These are phyloP conservation scores for Schoenoplectus triqueter DNA, from an alignment of 202 grass and related monocot species.

Conservation along the genomic window DNA sequence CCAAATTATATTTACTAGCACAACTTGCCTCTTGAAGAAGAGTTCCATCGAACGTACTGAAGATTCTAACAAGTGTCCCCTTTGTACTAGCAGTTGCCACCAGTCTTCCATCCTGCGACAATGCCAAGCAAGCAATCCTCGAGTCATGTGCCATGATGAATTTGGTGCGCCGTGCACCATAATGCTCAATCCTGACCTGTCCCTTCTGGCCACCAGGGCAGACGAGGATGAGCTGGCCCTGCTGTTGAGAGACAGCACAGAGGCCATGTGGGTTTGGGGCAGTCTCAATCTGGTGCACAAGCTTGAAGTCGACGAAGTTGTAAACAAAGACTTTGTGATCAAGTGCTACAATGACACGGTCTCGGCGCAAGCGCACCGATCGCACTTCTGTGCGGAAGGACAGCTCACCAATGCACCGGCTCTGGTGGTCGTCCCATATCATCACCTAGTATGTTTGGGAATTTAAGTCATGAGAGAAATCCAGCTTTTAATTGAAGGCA, in stretches of 20 bases:
- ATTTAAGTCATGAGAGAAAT: not conserved
- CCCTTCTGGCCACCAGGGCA: conserved; percentile 88
- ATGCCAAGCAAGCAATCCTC: conserved; percentile 79
- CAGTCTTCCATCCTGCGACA: conserved; percentile 82
- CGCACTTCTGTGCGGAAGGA: conserved; percentile 56
- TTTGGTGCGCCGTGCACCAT: conserved; percentile 76
- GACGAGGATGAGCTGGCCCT: conserved; percentile 75
- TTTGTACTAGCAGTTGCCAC: conserved; percentile 94
- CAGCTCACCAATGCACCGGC: conserved; percentile 20
- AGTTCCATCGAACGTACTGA: conserved; percentile 70
- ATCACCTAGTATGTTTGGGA: conserved; percentile 30
- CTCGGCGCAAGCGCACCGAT: conserved; percentile 77
- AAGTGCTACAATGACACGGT: conserved; percentile 81
- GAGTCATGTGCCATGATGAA: conserved; percentile 94
- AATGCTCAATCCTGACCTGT: conserved; percentile 91
- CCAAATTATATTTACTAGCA: not conserved
- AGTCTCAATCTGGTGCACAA: conserved; percentile 93
- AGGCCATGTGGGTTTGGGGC: conserved; percentile 79
- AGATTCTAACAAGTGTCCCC: conserved; percentile 85
- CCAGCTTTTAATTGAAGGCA: not conserved
- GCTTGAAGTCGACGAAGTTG: conserved; percentile 87
- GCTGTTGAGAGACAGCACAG: conserved; percentile 87
- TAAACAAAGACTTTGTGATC: conserved; percentile 93
- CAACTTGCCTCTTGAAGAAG: conserved; percentile 86
- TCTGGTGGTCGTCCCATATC: conserved; percentile 55